Conservation (phyloP, 163 green algal species). For the Trebouxiophyceae sp. region DNA sequence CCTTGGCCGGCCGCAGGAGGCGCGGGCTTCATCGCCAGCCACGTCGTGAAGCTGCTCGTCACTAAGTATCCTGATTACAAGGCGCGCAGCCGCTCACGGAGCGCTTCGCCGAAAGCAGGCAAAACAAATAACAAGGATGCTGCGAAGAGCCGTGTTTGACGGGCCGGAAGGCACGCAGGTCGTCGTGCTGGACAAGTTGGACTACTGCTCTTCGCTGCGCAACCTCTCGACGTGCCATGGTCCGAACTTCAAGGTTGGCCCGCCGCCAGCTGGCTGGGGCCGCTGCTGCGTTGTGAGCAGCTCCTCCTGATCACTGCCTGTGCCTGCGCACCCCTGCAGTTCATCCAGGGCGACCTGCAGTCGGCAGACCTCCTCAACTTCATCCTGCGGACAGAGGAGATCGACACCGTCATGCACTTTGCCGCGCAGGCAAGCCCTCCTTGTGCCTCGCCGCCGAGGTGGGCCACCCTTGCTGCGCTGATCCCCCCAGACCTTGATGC, state of each 20-base stretch:
- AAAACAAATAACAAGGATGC: too few species aligned
- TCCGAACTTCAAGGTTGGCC: constrained; percentile 79
- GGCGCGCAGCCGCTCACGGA: constrained; percentile 6
- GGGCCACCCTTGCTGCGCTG: background rate
- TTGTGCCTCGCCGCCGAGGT: background rate
- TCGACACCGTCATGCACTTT: constrained; percentile 99
- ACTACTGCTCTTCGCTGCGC: constrained; percentile 86
- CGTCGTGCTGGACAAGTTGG: constrained; percentile 92
- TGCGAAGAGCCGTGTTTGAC: background rate
- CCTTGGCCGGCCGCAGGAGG: constrained; percentile 59
- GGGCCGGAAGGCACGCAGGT: constrained; percentile 39
- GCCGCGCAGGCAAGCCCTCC: constrained; percentile 74
- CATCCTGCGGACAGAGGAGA: constrained; percentile 71
- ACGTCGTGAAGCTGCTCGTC: constrained; percentile 68
- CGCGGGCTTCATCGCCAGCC: constrained; percentile 89
- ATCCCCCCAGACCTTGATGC: background rate
- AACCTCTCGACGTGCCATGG: constrained; percentile 60
- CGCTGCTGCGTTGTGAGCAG: background rate
- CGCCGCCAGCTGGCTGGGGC: background rate
- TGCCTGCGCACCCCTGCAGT: too few species aligned
- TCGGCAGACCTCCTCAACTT: constrained; percentile 82
- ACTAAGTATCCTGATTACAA: constrained; percentile 81
- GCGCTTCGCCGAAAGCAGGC: background rate
- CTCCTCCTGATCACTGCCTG: background rate
- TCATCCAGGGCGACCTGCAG: constrained; percentile 77